Evolutionary conservation across 148 eudicot species (phyloP), one percentile per base, ranked within the genome.

Genomic region (Suaeda aralocaspica): DNA sequence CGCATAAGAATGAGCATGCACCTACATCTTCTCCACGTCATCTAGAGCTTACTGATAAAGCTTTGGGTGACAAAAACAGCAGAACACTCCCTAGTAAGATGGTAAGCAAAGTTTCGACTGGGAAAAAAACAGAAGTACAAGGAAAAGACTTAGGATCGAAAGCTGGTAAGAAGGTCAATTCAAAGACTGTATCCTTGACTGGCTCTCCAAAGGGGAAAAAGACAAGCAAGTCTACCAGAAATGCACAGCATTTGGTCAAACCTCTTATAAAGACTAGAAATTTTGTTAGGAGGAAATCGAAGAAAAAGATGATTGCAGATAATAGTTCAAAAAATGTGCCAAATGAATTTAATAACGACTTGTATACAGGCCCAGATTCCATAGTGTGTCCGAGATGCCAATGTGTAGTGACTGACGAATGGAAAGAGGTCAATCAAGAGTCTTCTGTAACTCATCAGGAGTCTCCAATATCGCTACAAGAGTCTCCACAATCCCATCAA

Each of bases 341-440:
- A 39, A 60, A 80, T 52, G 87, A 81, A 56, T 78, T 77, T 42
- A 69, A 71, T 55, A 71, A 71, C 65, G 81, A 52, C 45, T 66
- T 76, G 69, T 84, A 76, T 73, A 72, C 80, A 6, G 77, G 69
- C 64, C 74, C 82, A 24, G 79, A 72, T 68, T 84, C 83, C 29
- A 72, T 90, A 31, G 82, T 93, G 25, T 93, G 98, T 79, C 95
- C 93, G 48, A 87, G 77, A 72, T 93, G 98, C 81, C 90, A 79
- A 26, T 93, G 98, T 74, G 77, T 81, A 67, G 62, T 93, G 75
- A 85, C 80, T 15, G 84, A 84, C 46, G 73, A 73, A 64, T 70
- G 76, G 78, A 74, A 75, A 55, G 88, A 86, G 69, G 63, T 77
- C 48, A 67, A 63, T 68, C 74, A 84, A 60, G 81, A 75, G 33